Percentiles rank a stretch among this genome's conserved stretches.
phyloP scores from a whole-genome alignment of 2,329 filamentous ascomycete genomes.

The Lecanicillium sp. region DNA sequence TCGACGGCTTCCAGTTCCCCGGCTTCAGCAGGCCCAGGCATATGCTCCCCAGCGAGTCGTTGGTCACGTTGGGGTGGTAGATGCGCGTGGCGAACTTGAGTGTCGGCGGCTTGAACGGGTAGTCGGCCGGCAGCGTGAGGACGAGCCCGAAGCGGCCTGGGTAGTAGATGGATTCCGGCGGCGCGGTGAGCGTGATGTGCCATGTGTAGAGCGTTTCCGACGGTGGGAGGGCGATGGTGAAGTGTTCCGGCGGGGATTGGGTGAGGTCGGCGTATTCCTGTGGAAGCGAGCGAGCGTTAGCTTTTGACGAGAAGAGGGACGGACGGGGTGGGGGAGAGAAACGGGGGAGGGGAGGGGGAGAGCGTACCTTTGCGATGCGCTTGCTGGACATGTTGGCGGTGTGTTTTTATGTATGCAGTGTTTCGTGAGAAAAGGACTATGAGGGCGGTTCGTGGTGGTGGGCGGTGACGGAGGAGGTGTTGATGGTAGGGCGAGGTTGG shows the following conservation, averaged over 20 bases:
- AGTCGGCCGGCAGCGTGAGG: conserved; percentile 67
- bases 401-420: conserved; percentile 3
- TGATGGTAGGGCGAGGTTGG: too few species aligned
- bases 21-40: conserved; percentile 76
- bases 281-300: conserved; percentile 5
- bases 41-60: conserved; percentile 78
- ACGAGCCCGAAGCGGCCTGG: conserved; percentile 68
- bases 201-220: conserved; percentile 44
- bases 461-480: too few species aligned
- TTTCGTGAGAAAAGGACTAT: conserved; percentile 1
- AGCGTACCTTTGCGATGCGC: conserved; percentile 35
- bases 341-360: background rate
- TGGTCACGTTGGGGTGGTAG: conserved; percentile 92
- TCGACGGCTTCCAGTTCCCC: conserved; percentile 88
- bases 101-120: conserved; percentile 82
- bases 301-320: conserved; percentile 12
- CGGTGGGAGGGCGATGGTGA: conserved; percentile 36
- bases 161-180: conserved; percentile 38
- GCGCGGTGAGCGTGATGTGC: conserved; percentile 41
- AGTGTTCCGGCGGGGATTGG: conserved; percentile 36
- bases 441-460: background rate
- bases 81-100: conserved; percentile 81
- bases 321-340: background rate
- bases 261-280: conserved; percentile 49
- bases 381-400: conserved; percentile 31